Conservation (phyloP, 164 flowering plant genomes). For the Chloranthus sessilifolius region DNA sequence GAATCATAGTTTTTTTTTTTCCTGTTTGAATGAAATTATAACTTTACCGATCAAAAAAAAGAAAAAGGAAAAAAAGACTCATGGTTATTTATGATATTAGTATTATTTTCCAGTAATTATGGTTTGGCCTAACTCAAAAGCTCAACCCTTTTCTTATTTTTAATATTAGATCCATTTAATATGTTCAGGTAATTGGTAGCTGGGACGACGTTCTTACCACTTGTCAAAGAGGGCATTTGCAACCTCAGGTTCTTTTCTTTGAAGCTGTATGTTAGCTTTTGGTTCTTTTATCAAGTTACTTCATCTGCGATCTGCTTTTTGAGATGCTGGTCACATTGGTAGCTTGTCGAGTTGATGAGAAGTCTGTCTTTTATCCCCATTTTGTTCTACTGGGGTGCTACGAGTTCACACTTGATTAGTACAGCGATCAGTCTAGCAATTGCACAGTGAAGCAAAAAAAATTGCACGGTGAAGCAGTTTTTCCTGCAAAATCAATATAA, state of each 20-base stretch:
- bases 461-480: not conserved
- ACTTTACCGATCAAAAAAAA: no score
- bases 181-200: conserved; percentile 68
- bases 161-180: conserved; percentile 5
- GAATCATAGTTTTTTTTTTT: no score
- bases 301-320: not conserved
- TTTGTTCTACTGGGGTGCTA: conserved; percentile 11
- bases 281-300: not conserved
- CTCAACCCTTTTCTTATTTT: no score
- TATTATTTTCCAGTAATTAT: no score
- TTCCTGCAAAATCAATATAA: not conserved
- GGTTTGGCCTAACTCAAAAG: conserved; percentile 10
- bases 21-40: no score
- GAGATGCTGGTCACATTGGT: not conserved
- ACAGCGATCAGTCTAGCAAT: conserved; percentile 4
- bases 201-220: conserved; percentile 78
- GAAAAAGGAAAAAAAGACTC: no score
- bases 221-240: conserved; percentile 91
- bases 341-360: no score
- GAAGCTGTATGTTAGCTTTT: conserved; percentile 69
- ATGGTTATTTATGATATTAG: no score
- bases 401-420: conserved; percentile 7
- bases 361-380: conserved; percentile 5
- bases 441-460: conserved; percentile 1
- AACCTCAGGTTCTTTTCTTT: conserved; percentile 95